Base-by-base conservation (phyloP, 2,329 filamentous ascomycete species). In the Penicillium sp. region DNA sequence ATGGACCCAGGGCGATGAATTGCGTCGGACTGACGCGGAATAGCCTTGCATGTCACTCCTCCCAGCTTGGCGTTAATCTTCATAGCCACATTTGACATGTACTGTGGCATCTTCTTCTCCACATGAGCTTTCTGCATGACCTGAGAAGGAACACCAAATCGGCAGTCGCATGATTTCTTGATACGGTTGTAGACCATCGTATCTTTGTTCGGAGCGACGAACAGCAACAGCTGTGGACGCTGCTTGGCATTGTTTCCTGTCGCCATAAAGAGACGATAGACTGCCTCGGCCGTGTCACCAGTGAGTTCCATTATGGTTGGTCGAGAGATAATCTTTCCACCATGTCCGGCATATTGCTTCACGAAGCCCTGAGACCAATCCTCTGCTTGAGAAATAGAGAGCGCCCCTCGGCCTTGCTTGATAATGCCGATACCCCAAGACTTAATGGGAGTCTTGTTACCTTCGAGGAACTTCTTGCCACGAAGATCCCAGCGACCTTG, bases 21-120 rank as follows among this genome's bases (percentile, higher is more conserved):
- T 65, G 72, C 52, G 61, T 68, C 38, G 66, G 68, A 46, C 70
- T 78, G 52, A 77, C 68, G 69, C 2, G 74, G 68, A n/a, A 79
- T 64, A 2, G 77, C 79, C 51, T 78, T 72, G 59, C 75, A 86
- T 1, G 91, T 97, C 0, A 84, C 82, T 5, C 94, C 94, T 14
- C 94, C 94, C 2, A 99, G 82, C 77, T 99, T 99, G 3, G 90
- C 89, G 65, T 99, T 97, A 62, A 99, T 85, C 77, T 99, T 99
- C 90, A 99, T 94, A 61, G 86, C 83, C 0, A 99, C 91, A 60
- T 99, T 99, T 1, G 90, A 94, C 66, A 90, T 88, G 73, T 97
- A 97, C 66, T 99, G 94, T 0, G 81, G 81, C 21, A 88, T 84
- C 16, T 83, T 83, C 68, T 87, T 88, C 38, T 76, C 65, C 0